Evolutionary conservation across 1,284 basidiomycete species (phyloP).

Genomic region (Sporisorium exsertum): DNA sequence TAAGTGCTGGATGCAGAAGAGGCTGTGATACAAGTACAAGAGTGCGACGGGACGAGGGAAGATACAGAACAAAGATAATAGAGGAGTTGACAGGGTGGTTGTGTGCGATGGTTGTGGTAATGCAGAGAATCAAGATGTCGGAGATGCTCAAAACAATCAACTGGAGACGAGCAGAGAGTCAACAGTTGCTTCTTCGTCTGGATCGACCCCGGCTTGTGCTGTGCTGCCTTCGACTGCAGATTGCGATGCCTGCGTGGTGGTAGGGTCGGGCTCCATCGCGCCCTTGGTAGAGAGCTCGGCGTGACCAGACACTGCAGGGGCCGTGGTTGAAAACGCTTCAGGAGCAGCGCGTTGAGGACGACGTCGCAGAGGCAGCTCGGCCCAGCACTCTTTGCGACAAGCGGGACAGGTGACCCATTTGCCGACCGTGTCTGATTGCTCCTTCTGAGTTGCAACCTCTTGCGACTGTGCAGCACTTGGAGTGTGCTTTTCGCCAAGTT

Average conservation of each 20-base stretch:
- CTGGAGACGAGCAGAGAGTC: conserved; percentile 19
- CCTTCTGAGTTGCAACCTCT: conserved; percentile 11
- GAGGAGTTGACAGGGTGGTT: background rate
- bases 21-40: background rate
- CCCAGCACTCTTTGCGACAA: conserved; percentile 64
- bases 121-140: no score
- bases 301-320: background rate
- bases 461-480: conserved; percentile 4
- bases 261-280: background rate
- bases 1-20: background rate
- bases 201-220: background rate
- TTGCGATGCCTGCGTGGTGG: background rate
- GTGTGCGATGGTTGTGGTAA: background rate
- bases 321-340: background rate
- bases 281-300: background rate
- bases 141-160: background rate
- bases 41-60: background rate
- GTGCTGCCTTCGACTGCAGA: background rate
- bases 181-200: conserved; percentile 20
- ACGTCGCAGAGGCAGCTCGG: conserved; percentile 50
- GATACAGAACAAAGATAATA: background rate
- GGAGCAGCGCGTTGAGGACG: conserved; percentile 27
- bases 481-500: background rate
- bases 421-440: conserved; percentile 48
- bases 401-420: conserved; percentile 65